These are phyloP conservation scores for Saccharomyces hybrid DNA, from an alignment of 1,139 yeast species.

Conservation along the genomic window DNA sequence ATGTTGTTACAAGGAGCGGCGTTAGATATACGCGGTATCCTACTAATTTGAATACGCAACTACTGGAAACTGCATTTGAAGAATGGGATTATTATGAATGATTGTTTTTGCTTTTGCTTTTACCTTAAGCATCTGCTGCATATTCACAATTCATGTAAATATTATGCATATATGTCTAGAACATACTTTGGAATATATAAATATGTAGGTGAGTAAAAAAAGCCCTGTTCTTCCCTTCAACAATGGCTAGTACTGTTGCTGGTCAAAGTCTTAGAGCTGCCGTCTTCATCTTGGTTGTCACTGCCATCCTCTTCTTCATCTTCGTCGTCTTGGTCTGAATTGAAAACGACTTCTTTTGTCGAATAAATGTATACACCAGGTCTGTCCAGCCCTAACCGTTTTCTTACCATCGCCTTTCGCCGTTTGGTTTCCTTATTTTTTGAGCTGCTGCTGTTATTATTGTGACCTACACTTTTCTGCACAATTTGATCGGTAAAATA, in stretches of 20 bases:
- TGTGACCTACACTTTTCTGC: constrained; percentile 6
- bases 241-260: background rate
- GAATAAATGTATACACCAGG: constrained; percentile 47
- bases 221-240: background rate
- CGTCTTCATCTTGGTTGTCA: background rate
- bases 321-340: constrained; percentile 26
- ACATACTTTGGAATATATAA: background rate
- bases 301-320: background rate
- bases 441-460: background rate
- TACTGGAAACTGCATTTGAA: constrained; percentile 23
- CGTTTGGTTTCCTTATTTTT: constrained; percentile 22
- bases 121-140: too few species aligned
- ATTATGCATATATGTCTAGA: background rate
- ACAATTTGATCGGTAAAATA: background rate
- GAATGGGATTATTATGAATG: constrained; percentile 22
- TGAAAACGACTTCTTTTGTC: constrained; percentile 47
- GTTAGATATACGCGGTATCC: constrained; percentile 25
- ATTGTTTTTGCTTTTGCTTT: background rate
- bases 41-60: constrained; percentile 17
- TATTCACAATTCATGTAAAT: constrained; percentile 1
- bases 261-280: background rate
- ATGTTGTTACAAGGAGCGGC: constrained; percentile 23
- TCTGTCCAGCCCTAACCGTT: constrained; percentile 25
- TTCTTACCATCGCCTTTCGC: constrained; percentile 20
- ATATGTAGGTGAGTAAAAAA: background rate